Base-by-base conservation (phyloP, 352 stramenopile species). In the Phytophthora litchii region DNA sequence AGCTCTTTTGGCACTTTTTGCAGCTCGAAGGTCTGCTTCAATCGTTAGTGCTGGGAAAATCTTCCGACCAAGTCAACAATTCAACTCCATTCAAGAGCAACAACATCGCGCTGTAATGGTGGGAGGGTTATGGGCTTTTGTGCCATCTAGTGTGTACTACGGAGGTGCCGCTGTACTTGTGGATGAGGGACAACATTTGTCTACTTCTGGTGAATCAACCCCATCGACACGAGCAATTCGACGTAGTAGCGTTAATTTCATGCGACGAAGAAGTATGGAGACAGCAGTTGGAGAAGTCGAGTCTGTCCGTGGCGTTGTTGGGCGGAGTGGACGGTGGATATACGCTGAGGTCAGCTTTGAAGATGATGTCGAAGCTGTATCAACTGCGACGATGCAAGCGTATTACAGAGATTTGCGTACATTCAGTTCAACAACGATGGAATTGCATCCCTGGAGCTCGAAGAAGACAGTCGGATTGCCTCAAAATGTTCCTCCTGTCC, bases 341-440 rank as follows among this genome's bases (percentile, higher is more conserved):
- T 89, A 89, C 49, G 71, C 48, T 1, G 76, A 89, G 44, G 27
- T 89, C 16, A 72, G 58, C 45, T 59, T 77, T 19, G 56, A 64
- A 23, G 67, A 79, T 13, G 57, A 76, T 21, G 53, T 11, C 2
- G 40, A 65, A 12, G 14, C 19, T 2, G 43, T 71, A 1, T 53
- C 40, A 1, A 55, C 52, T 1, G 16, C 52, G 11, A 21, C 29
- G 0, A 45, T 80, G 4, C 76, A 86, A 27, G 50, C 47, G 4
- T 64, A 83, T 29, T 86, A 73, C 47, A 47, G 59, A 2, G 64
- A 52, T 12, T 42, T 88, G 10, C 57, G 45, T 2, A 64, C 38
- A 9, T 72, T 72, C 35, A 72, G 63, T 46, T 64, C 63, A 1
- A 50, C 27, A 2, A 16, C 14, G 3, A 41, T 41, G 27, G 21